Percentiles rank a stretch among this genome's conserved stretches.
phyloP scores from a whole-genome alignment of 202 grass and related monocot genomes.

The Zizania palustris region DNA sequence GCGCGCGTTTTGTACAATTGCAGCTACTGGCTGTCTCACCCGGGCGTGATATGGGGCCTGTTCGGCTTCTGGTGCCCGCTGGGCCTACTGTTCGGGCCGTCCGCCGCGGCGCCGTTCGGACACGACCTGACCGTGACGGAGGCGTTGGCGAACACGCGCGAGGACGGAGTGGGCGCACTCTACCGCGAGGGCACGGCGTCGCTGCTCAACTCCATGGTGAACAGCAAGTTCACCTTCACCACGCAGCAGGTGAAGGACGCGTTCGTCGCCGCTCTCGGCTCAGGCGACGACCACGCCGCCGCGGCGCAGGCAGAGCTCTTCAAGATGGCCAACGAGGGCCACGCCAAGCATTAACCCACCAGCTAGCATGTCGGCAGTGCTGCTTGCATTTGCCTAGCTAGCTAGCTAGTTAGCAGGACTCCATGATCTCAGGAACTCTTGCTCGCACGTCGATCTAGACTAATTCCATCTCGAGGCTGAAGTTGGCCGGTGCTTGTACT shows the following conservation, averaged over 20 bases:
- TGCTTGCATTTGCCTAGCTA: neutral
- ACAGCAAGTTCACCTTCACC: slow-evolving; percentile 61
- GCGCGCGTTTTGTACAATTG: neutral
- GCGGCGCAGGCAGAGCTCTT: slow-evolving; percentile 72
- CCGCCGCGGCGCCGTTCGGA: slow-evolving; percentile 53
- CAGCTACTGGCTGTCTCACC: slow-evolving; percentile 85
- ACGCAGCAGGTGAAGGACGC: slow-evolving; percentile 72
- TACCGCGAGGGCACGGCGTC: slow-evolving; percentile 85
- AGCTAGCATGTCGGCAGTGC: neutral
- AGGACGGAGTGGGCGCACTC: slow-evolving; percentile 71
- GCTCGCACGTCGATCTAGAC: too few relatives aligned
- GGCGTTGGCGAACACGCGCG: slow-evolving; percentile 72
- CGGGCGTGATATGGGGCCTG: slow-evolving; percentile 58
- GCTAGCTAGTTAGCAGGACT: too few relatives aligned
- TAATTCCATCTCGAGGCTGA: too few relatives aligned
- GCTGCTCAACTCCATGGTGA: slow-evolving; percentile 87
- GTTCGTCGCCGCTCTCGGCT: slow-evolving; percentile 53
- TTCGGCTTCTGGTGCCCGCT: slow-evolving; percentile 75
- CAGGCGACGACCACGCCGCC: slow-evolving; percentile 50
- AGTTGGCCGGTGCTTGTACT: too few relatives aligned
- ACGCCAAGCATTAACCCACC: slow-evolving; percentile 29
- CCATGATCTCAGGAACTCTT: too few relatives aligned
- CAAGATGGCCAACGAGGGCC: slow-evolving; percentile 68
- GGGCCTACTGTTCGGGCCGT: slow-evolving; percentile 53
- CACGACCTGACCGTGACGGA: slow-evolving; percentile 68